These are phyloP conservation scores for Deinandra increscens DNA, from an alignment of 129 eudicot genomes.

Conservation along the genomic window DNA sequence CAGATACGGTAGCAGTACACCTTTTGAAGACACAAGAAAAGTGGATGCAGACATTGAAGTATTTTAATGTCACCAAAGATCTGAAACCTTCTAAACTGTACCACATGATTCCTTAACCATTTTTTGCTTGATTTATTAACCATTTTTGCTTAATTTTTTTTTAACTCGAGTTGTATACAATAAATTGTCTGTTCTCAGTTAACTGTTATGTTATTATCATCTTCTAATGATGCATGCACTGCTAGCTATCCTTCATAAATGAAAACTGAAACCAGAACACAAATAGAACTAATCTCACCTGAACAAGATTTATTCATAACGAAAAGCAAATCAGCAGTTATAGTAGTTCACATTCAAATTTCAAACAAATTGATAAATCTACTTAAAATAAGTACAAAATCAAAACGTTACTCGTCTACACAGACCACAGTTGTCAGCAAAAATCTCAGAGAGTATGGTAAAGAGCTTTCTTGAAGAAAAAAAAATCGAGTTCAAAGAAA, in stretches of 20 bases:
- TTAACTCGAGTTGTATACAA: constrained; percentile 15
- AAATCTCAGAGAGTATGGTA: constrained; percentile 3
- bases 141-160: constrained; percentile 33
- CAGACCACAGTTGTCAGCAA: constrained; percentile 7
- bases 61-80: constrained; percentile 73
- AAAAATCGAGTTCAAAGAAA: neutral
- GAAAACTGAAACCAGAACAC: neutral
- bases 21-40: constrained; percentile 79
- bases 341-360: neutral
- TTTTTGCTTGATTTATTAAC: constrained; percentile 24
- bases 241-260: neutral
- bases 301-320: neutral
- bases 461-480: constrained; percentile 14
- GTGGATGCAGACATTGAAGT: constrained; percentile 74
- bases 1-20: constrained; percentile 78
- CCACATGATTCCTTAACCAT: constrained; percentile 50
- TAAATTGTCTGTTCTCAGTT: constrained; percentile 18
- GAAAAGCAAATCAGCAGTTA: constrained; percentile 6
- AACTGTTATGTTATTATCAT: neutral
- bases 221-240: constrained; percentile 10
- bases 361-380: constrained; percentile 19
- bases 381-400: constrained; percentile 21
- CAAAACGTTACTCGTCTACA: constrained; percentile 20
- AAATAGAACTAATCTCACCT: neutral
- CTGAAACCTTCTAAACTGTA: constrained; percentile 79